Conservation (phyloP, 1,284 basidiomycete species). For the Trichosporon sp. region DNA sequence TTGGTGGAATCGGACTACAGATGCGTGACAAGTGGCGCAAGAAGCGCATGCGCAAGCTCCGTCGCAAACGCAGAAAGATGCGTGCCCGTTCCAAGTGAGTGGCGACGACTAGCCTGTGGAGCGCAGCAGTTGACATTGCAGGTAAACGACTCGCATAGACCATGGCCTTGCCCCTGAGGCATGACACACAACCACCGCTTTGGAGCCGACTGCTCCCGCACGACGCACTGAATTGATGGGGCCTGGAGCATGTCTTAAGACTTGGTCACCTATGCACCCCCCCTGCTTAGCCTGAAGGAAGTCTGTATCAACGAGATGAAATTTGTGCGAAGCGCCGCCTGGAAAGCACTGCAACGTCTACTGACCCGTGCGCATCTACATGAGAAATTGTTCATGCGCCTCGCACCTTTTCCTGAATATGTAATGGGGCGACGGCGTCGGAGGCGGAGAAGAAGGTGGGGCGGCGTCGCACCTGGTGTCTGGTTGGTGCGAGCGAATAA, state of each 20-base stretch:
- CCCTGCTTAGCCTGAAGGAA: conserved; percentile 18
- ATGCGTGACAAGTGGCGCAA: conserved; percentile 37
- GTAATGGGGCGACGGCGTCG: neutral
- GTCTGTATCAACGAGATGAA: conserved; percentile 11
- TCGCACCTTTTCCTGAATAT: neutral
- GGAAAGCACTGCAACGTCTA: neutral
- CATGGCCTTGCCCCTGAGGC: conserved; percentile 6
- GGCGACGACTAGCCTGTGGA: neutral
- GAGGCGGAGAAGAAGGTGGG: neutral
- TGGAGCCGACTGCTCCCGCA: conserved; percentile 12
- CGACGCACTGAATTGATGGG: neutral
- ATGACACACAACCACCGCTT: conserved; percentile 7
- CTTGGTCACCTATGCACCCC: conserved; percentile 13
- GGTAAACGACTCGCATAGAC: conserved; percentile 27
- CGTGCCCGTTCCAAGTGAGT: conserved; percentile 36
- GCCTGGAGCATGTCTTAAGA: conserved; percentile 7
- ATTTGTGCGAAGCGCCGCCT: conserved; percentile 17
- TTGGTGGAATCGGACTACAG: conserved; percentile 14
- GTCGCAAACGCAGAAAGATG: conserved; percentile 36
- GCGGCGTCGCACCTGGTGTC: neutral
- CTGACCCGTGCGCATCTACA: neutral
- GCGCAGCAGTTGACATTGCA: neutral
- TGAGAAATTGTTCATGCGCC: neutral
- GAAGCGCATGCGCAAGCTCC: conserved; percentile 38
- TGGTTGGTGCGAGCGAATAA: neutral